Evolutionary conservation across 805 yeast genomes (phyloP), one percentile per base, ranked within the genome.

Genomic region (Nadsonia fulvescens): DNA sequence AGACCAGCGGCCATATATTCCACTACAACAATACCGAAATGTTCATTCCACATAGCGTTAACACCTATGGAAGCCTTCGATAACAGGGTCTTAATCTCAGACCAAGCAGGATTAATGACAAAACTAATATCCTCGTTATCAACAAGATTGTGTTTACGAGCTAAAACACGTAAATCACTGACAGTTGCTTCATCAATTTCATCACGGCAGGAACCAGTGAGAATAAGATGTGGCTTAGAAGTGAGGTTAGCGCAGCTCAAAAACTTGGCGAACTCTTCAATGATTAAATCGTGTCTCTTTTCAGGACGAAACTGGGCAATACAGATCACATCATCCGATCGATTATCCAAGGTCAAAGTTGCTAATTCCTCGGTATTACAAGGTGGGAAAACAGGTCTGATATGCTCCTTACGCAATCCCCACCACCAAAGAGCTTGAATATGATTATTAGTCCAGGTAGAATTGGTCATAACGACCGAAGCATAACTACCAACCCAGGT

Each of bases 41-140:
- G 99, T 54, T 89, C 99, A 51, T 89, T 89, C 98, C 98, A 89
- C 99, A 89, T 89, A 15, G 93, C 82, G 42, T 89, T 86, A 20
- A 89, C 56, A 4, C 98, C 98, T 41, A 67, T 70, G 14, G 70
- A 64, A 3, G 81, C 64, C 8, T 47, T 52, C 8, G 53, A 39
- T 17, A 91, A 54, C 28, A 66, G 59, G 15, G 51, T 42, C 27
- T 66, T 53, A 8, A 91, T 70, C 10, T 57, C 61, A 2, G 56
- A 58, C 53, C 78, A 78, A 6, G 79, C 61, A 14, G 86, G 74
- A 50, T 89, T 91, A 4, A 76, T 61, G 1, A 70, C 54, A 40
- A 82, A 73, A 23, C 64, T 56, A 8, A 61, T 47, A 11, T 60
- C 47, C 20, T 40, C 39, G 5, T 40, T 29, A 5, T 49, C 45